Base-by-base conservation (phyloP, 2,329 filamentous ascomycete species). In the Pyricularia sp. region DNA sequence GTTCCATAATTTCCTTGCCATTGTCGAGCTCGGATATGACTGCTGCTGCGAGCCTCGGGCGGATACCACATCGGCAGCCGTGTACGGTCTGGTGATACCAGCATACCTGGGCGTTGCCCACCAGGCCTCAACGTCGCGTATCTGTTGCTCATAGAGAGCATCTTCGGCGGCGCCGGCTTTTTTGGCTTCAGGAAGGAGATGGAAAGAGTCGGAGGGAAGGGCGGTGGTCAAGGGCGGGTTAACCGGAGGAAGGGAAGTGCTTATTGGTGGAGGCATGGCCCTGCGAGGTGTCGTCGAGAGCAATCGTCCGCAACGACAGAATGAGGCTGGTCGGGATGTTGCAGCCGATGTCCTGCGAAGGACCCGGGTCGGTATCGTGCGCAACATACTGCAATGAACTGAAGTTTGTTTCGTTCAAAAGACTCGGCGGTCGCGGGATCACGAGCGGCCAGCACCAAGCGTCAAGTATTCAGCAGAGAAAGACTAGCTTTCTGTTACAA, bases 1-100 rank as follows among this genome's bases (percentile, higher is more conserved):
- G 74, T 96, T 88, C 78, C 96, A 99, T 5, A 99, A 83, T 78
- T 99, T 97, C 72, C 91, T 84, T 0, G 93, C 94, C 90, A 96
- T 97, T 67, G 96, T 78, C 16, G 92, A 97, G 78, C 92, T 96
- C 0, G 94, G 90, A 70, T 97, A 97, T 63, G 84, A 85, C 73
- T 96, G 90, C 72, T 91, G 86, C 69, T 97, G 83, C 7, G 91
- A 88, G 10, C 94, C 94, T 67, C 94, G 84, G 80, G 97, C 97
- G 76, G 89, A 92, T 67, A 96, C 93, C 6, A 99, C 89, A 78
- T 96, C 93, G 71, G 88, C 90, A 1, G 92, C 90, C 22, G 88
- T 89, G 75, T 97, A 99, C 12, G 93, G 92, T 60, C 94, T 84
- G 80, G 89, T 94, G 79, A 97, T 97, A 66, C 90, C 93, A 69